Evolutionary conservation across 495 filamentous ascomycete genomes (phyloP).

Genomic region (Trichoderma asperelloides): DNA sequence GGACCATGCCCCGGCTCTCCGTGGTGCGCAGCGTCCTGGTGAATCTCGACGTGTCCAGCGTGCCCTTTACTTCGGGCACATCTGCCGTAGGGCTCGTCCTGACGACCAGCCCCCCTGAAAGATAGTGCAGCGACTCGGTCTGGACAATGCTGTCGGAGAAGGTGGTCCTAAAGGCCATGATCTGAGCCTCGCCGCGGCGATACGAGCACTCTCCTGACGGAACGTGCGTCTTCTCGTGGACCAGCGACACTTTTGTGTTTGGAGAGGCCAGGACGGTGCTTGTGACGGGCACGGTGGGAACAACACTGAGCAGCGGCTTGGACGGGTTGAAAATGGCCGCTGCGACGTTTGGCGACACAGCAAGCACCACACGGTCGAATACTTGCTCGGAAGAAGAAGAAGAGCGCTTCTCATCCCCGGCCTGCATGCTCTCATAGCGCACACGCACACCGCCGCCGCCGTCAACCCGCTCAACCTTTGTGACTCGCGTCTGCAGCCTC

Average conservation of each 20-base stretch:
- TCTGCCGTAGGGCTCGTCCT: conserved; percentile 22
- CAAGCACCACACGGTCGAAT: conserved; percentile 37
- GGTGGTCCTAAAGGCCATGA: conserved; percentile 23
- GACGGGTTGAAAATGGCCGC: conserved; percentile 37
- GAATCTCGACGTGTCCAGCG: conserved; percentile 20
- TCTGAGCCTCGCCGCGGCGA: conserved; percentile 14
- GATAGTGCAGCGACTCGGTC: conserved; percentile 24
- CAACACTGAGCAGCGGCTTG: conserved; percentile 20
- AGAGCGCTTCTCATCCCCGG: not conserved
- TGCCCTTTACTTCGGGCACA: conserved; percentile 13
- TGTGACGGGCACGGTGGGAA: conserved; percentile 36
- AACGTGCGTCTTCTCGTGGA: not conserved
- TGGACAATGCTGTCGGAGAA: conserved; percentile 6
- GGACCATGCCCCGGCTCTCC: conserved; percentile 20
- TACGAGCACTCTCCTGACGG: conserved; percentile 1
- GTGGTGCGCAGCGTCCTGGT: conserved; percentile 28
- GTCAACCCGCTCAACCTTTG: not conserved
- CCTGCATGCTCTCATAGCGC: not conserved
- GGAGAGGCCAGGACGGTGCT: conserved; percentile 19
- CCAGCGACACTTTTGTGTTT: not conserved
- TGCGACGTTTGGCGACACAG: conserved; percentile 36
- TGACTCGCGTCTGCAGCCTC: conserved; percentile 5
- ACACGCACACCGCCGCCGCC: too few species aligned
- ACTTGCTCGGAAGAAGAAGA: conserved; percentile 13
- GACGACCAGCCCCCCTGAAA: conserved; percentile 23